Conservation (phyloP, 805 yeast species). For the Starmerella sirachaensis region DNA sequence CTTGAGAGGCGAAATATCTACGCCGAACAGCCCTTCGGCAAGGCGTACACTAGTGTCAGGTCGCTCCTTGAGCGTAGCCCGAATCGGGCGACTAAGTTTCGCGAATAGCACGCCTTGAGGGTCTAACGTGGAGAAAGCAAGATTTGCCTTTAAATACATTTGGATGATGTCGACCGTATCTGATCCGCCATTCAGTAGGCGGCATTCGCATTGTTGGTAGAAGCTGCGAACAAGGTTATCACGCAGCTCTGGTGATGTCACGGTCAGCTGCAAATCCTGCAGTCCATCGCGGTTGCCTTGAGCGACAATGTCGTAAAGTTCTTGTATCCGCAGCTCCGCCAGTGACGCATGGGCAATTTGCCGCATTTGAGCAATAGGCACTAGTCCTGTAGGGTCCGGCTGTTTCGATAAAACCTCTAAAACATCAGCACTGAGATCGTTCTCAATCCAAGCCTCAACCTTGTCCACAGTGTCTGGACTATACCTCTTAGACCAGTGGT, state of each 20-base stretch:
- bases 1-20: constrained; percentile 33
- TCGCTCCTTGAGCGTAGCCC: constrained; percentile 58
- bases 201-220: constrained; percentile 33
- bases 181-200: constrained; percentile 66
- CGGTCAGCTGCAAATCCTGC: constrained; percentile 44
- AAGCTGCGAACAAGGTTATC: constrained; percentile 41
- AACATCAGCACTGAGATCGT: constrained; percentile 1
- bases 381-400: constrained; percentile 5
- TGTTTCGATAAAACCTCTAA: constrained; percentile 2
- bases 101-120: constrained; percentile 77
- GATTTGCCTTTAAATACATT: constrained; percentile 58
- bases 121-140: constrained; percentile 63
- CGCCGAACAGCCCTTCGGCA: constrained; percentile 55
- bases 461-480: background rate
- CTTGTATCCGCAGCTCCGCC: constrained; percentile 39
- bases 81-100: constrained; percentile 62
- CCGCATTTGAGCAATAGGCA: background rate
- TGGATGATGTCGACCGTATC: constrained; percentile 62
- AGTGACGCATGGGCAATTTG: constrained; percentile 12
- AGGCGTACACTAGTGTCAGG: constrained; percentile 59
- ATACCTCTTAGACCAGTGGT: constrained; percentile 14
- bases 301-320: constrained; percentile 47
- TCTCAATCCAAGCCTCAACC: constrained; percentile 7
- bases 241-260: constrained; percentile 40
- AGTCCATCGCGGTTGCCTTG: constrained; percentile 45